Base-by-base conservation (phyloP, 441 rosid species). In the Bocquillonia castaneifolia region DNA sequence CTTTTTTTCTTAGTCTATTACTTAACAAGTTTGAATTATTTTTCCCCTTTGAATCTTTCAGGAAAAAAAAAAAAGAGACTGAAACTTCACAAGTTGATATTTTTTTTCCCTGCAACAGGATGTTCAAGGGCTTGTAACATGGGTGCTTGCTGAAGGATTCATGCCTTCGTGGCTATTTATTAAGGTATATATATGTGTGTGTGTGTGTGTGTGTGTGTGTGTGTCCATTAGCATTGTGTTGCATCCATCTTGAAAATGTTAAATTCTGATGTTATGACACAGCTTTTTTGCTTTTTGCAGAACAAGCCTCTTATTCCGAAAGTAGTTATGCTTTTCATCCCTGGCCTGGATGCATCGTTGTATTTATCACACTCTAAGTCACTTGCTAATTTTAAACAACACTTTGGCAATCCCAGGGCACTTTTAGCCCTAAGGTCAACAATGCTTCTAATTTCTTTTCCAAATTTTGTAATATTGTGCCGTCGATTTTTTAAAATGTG, bases 101-200 rank as follows among this genome's bases (percentile, higher is more conserved):
- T 50, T 68, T 58, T 17, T 70, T 77, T 42, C 47, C 40, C 62
- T 72, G 75, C 60, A 58, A 58, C 75, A 92, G 99, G 99, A 94
- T 63, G 83, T 94, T 77, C 96, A 90, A 74, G 98, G 97, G 66
- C 96, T 94, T 80, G 91, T 92, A 39, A 87, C 96, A 25, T 94
- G 98, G 97, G 99, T 94, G 72, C 90, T 94, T 72, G 95, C 81
- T 15, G 94, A 94, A 68, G 99, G 97, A 23, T 82, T 71, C 72
- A 92, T 90, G 96, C 99, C 99, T 29, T 79, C 97, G 3, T 94
- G 99, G 99, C 87, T 87, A 12, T 83, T 92, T 78, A 83, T 92
- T 32, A 94, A 92, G 91, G 99, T 87, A 23, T 39, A 57, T 63
- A 42, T 14, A 60, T 2, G 14, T 68, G 55, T 9, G 63, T 45